These are phyloP conservation scores for Leccinellum albellum DNA, from an alignment of 768 basidiomycete genomes.

Conservation along the genomic window DNA sequence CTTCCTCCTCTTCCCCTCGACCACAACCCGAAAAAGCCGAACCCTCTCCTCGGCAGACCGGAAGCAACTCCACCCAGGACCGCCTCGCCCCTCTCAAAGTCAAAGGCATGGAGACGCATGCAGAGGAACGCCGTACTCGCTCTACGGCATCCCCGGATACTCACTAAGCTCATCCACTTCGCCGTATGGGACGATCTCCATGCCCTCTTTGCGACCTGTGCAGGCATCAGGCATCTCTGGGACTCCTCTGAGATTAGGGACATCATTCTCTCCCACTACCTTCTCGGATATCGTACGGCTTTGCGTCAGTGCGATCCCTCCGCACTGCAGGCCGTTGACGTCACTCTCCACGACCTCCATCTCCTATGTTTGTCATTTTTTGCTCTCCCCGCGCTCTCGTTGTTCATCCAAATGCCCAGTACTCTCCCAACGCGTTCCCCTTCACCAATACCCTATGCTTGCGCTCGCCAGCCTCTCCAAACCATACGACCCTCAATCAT, in stretches of 20 bases:
- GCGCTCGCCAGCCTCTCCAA: constrained; percentile 52
- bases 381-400: constrained; percentile 4
- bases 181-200: constrained; percentile 40
- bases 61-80: constrained; percentile 1
- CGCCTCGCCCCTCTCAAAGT: constrained; percentile 6
- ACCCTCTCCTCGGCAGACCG: background rate
- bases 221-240: constrained; percentile 34
- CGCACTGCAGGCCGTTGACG: constrained; percentile 43
- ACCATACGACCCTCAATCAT: constrained; percentile 26
- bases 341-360: constrained; percentile 58
- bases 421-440: constrained; percentile 57
- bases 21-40: background rate
- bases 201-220: constrained; percentile 35
- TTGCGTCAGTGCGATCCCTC: constrained; percentile 39
- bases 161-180: constrained; percentile 31
- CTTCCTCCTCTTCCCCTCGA: constrained; percentile 19
- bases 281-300: constrained; percentile 54
- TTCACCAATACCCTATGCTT: constrained; percentile 70
- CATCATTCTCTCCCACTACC: constrained; percentile 43
- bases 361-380: constrained; percentile 53
- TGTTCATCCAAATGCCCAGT: constrained; percentile 37
- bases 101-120: constrained; percentile 28
- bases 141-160: constrained; percentile 34
- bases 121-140: constrained; percentile 23
- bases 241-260: constrained; percentile 32